Evolutionary conservation across 164 flowering plant genomes (phyloP), one percentile per base, ranked within the genome.

Genomic region (Annona cherimola): DNA sequence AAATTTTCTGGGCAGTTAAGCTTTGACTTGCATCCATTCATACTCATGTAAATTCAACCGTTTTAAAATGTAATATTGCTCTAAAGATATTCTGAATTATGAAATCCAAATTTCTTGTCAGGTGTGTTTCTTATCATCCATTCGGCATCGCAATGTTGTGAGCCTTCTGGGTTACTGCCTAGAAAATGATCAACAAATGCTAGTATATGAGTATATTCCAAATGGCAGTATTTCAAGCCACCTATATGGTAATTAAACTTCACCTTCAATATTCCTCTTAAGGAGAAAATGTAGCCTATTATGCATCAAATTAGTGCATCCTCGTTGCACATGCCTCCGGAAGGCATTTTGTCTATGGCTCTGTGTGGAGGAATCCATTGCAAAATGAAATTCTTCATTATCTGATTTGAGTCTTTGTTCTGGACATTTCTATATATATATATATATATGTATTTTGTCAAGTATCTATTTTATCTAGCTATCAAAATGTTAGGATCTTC

Each of bases 151-250:
- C 73, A 88, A 90, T 77, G 78, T 93, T 63, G 98, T 89, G 70
- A 83, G 81, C 72, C 93, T 90, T 76, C 77, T 88, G 81, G 98
- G 98, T 68, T 93, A 88, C 79, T 93, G 94, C 83, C 93, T 89
- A 78, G 93, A 88, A 81, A 87, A 82, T 70, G 78, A 81, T 73
- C 84, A 75, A 45, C 98, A 93, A 85, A 81, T 89, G 79, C 93
- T 93, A 74, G 71, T 93, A 42, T 89, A 88, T 61, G 98, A 93
- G 79, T 85, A 90, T 76, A 73, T 90, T 71, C 93, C 89, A 20
- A 89, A 83, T 82, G 98, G 94, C 75, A 93, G 98, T 77, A 86
- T 93, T 80, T 89, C 96, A 69, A 83, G 82, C 77, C 93, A 90
- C 84, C 71, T 93, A 80, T 89, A 88, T 76, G 96, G 98, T 92